A percentile compares a stretch with the other conserved stretches of the same genome.
These are phyloP conservation scores for Allantophomopsis lycopodina DNA, from an alignment of 2,329 filamentous ascomycete species.

Conservation along the genomic window DNA sequence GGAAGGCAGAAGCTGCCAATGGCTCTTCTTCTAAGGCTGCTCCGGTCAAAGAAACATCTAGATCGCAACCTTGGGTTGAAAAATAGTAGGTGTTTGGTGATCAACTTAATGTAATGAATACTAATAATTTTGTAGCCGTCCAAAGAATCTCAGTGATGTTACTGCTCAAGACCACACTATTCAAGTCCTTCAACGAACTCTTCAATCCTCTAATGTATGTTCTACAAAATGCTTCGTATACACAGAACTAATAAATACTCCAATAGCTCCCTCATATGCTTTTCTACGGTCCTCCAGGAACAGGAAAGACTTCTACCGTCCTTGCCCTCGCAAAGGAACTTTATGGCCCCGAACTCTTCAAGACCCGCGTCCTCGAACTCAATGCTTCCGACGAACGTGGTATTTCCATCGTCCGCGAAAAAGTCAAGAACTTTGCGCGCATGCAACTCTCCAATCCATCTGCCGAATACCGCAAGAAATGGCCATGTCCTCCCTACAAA, in stretches of 20 bases:
- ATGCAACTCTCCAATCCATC: constrained; percentile 79
- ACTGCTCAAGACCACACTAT: constrained; percentile 96
- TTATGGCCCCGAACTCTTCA: constrained; percentile 88
- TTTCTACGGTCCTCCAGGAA: constrained; percentile 95
- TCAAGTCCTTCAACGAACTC: constrained; percentile 77
- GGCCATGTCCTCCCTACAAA: constrained; percentile 95
- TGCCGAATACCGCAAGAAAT: constrained; percentile 51
- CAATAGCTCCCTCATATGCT: constrained; percentile 91
- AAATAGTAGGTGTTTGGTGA: constrained; percentile 66
- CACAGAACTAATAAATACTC: constrained; percentile 5
- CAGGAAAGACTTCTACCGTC: constrained; percentile 95
- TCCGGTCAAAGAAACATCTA: constrained; percentile 46
- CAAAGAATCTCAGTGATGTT: constrained; percentile 87
- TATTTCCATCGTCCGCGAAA: constrained; percentile 91
- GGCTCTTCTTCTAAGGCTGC: constrained; percentile 50
- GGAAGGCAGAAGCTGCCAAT: constrained; percentile 60
- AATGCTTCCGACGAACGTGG: constrained; percentile 99
- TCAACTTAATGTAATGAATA: not conserved
- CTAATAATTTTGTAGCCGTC: constrained; percentile 49
- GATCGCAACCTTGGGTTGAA: constrained; percentile 90
- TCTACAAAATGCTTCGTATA: not conserved
- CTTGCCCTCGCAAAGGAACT: constrained; percentile 95
- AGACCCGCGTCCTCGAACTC: constrained; percentile 89
- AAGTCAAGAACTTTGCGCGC: constrained; percentile 95
- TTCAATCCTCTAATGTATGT: constrained; percentile 81